Conservation (phyloP, 2,329 filamentous ascomycete species). For the Colletotrichum sp. region DNA sequence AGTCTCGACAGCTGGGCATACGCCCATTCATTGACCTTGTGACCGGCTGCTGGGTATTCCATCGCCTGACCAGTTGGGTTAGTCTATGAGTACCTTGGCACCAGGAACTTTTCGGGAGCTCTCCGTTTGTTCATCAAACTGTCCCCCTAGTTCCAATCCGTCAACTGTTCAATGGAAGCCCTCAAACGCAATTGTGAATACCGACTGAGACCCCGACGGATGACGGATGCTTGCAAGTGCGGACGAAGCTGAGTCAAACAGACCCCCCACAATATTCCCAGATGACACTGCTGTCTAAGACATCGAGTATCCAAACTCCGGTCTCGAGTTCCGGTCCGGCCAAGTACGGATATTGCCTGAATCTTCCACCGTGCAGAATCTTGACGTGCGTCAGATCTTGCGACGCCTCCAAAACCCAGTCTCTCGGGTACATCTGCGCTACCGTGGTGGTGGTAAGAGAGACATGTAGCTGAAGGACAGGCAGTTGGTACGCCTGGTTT, state of each 20-base stretch:
- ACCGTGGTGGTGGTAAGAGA: background rate
- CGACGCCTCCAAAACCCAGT: background rate
- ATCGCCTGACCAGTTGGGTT: background rate
- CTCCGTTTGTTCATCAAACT: background rate
- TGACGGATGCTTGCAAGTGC: constrained; percentile 10
- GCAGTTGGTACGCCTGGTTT: background rate
- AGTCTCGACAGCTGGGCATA: background rate
- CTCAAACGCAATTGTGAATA: background rate
- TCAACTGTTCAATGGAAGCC: background rate
- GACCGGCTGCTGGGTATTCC: background rate
- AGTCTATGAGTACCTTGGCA: background rate
- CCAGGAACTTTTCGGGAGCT: background rate
- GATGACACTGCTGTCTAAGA: constrained; percentile 8
- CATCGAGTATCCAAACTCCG: background rate
- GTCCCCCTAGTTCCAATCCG: background rate
- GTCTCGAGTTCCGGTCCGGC: background rate
- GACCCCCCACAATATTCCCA: background rate
- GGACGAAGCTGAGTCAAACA: background rate
- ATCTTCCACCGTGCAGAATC: background rate
- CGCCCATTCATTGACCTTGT: background rate
- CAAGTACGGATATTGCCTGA: background rate
- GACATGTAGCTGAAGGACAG: background rate
- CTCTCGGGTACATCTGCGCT: background rate
- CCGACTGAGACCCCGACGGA: background rate
- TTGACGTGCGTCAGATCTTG: background rate